Evolutionary conservation across 140 eudicot genomes (phyloP), one percentile per base, ranked within the genome.

Genomic region (Anethum foeniculum): DNA sequence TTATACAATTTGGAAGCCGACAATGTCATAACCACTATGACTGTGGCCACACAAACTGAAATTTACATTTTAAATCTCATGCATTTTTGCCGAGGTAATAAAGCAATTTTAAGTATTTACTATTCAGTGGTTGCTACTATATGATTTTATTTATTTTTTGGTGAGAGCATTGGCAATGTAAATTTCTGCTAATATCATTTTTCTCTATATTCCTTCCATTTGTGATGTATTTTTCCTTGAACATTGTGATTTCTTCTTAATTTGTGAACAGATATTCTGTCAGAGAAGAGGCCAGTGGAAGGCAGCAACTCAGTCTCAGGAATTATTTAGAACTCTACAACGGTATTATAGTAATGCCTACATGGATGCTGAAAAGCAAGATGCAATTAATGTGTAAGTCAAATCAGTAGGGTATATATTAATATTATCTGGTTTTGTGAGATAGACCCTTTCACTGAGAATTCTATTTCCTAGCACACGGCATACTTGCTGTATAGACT

Each of bases 311-410:
- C 99, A 92, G 83, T 92, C 99, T 41, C 96, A 94, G 74, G 97
- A 94, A 77, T 83, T 94, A 30, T 82, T 94, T 71, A 89, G 97
- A 88, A 94, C 95, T 82, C 85, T 94, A 41, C 99, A 94, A 67
- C 97, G 99, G 49, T 94, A 90, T 84, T 94, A 90, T 56, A 94
- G 96, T 72, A 94, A 92, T 81, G 97, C 96, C 14, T 94, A 94
- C 89, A 89, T 94, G 99, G 99, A 94, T 92, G 93, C 95, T 13
- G 93, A 91, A 83, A 94, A 94, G 85, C 99, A 94, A 81, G 99
- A 94, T 82, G 96, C 97, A 83, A 94, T 94, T 60, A 94, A 94
- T 77, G 89, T 94, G 99, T 92, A 81, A 89, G 97, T 82, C 69
- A 60, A 78, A 80, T 27, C 56, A 8, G 54, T 32, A 18, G 6